These are phyloP conservation scores for Metarhizium humberi DNA, from an alignment of 2,329 filamentous ascomycete species.

Conservation along the genomic window DNA sequence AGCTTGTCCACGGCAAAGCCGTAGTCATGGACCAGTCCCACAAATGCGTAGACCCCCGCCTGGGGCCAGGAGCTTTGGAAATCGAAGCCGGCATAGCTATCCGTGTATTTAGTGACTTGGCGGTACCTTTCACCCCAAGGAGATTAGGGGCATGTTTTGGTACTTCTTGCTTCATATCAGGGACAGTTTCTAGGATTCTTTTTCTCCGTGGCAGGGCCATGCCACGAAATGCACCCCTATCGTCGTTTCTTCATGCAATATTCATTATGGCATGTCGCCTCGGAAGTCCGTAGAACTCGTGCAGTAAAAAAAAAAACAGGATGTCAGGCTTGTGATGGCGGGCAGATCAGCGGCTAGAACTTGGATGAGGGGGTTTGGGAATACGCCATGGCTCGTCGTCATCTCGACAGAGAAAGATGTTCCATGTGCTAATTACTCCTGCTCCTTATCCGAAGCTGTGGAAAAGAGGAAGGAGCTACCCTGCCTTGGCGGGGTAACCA, in stretches of 20 bases:
- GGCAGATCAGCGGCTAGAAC: neutral
- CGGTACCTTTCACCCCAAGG: neutral
- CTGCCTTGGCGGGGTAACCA: neutral
- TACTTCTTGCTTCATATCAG: neutral
- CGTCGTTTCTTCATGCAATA: no score
- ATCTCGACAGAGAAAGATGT: neutral
- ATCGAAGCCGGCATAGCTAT: neutral
- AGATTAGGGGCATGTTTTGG: neutral
- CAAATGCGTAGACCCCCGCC: neutral
- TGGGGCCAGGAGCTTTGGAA: neutral
- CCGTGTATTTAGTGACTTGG: neutral
- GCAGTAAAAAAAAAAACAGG: no score
- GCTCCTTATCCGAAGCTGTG: neutral
- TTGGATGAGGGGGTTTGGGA: neutral
- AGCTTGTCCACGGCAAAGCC: slow-evolving; percentile 5
- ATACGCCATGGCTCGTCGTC: neutral
- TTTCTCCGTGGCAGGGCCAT: no score
- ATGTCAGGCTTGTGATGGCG: no score
- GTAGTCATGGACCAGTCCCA: neutral
- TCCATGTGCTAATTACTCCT: no score
- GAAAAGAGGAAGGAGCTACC: neutral
- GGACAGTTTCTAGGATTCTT: neutral
- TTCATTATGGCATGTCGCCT: no score
- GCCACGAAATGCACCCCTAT: no score
- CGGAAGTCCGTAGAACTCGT: no score